Percentiles rank a stretch among this genome's conserved stretches.
These are phyloP conservation scores for Cystofilobasidium ferigula DNA, from an alignment of 768 basidiomycete species.

Conservation along the genomic window DNA sequence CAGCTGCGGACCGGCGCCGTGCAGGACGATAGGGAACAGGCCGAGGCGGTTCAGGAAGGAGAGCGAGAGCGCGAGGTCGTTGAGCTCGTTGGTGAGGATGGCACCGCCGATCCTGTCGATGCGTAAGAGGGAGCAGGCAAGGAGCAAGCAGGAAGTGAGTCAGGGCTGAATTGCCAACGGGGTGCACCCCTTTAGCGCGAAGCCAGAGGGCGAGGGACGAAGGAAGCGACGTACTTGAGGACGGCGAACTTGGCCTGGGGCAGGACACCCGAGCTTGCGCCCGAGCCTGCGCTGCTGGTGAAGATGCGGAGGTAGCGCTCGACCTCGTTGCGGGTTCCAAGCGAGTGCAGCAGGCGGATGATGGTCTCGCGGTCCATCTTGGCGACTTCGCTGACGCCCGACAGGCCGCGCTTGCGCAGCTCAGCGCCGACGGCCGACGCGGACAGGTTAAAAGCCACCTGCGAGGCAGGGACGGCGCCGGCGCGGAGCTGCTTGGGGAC, in stretches of 20 bases:
- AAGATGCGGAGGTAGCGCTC: slow-evolving; percentile 98
- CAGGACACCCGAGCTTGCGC: slow-evolving; percentile 33
- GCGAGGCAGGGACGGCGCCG: background rate
- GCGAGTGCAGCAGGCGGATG: slow-evolving; percentile 86
- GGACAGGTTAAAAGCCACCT: slow-evolving; percentile 16
- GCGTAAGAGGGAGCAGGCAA: background rate
- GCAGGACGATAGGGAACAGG: slow-evolving; percentile 92
- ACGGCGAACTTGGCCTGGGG: slow-evolving; percentile 80
- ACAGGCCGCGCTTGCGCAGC: slow-evolving; percentile 19
- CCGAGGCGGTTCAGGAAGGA: slow-evolving; percentile 95
- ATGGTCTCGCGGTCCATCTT: slow-evolving; percentile 59
- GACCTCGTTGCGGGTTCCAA: slow-evolving; percentile 93
- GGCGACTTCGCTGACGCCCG: slow-evolving; percentile 14
- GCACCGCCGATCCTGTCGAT: slow-evolving; percentile 68
- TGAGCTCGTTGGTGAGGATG: slow-evolving; percentile 71
- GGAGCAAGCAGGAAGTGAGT: slow-evolving; percentile 7
- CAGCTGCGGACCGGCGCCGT: slow-evolving; percentile 84
- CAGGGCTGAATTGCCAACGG: slow-evolving; percentile 7
- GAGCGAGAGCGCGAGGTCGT: slow-evolving; percentile 86
- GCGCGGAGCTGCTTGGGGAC: slow-evolving; percentile 9
- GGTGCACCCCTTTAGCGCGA: too few species aligned
- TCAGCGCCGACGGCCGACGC: slow-evolving; percentile 7
- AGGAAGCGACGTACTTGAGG: slow-evolving; percentile 51
- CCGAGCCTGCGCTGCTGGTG: slow-evolving; percentile 73
- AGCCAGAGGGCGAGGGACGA: background rate